Evolutionary conservation across 805 yeast species (phyloP), one percentile per base, ranked within the genome.

Genomic region (Candida lessepsii): DNA sequence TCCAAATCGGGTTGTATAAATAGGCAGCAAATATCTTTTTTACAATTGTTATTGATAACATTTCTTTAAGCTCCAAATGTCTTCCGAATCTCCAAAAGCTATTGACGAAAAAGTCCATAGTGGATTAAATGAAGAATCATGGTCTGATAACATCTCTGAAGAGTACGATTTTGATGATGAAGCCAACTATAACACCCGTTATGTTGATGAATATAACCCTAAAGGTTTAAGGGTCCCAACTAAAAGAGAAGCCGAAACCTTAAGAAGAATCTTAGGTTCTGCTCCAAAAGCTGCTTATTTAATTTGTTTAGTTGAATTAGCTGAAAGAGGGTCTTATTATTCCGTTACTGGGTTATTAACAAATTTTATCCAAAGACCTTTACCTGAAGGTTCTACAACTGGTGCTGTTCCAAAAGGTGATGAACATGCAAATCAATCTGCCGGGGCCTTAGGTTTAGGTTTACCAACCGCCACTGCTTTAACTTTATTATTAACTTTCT

Each of bases 271-370:
- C 9, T 53, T 68, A 15, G 83, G 81, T 26, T 54, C 63, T 21
- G 74, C 80, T 37, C 75, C 79, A 10, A 63, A 62, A 41, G 65
- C 69, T 21, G 60, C 73, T 27, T 78, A 77, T 60, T 60, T 78
- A 39, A 71, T 81, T 42, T 78, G 60, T 60, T 51, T 67, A 59
- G 53, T 68, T 30, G 81, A 76, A 49, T 71, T 75, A 48, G 76
- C 79, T 14, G 80, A 75, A 56, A 66, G 80, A 60, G 80, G 76
- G 39, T 73, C 79, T 5, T 75, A 75, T 51, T 75, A 71, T 47
- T 76, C 79, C 17, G 64, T 65, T 8, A 51, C 61, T 28, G 71
- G 71, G 49, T 53, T 70, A 33, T 61, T 75, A 40, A 56, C 73
- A 21, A 75, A 75, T 51, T 75, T 75, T 48, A 66, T 75, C 41